Evolutionary conservation across 768 basidiomycete species (phyloP).

Genomic region (Suillus fuscotomentosus): DNA sequence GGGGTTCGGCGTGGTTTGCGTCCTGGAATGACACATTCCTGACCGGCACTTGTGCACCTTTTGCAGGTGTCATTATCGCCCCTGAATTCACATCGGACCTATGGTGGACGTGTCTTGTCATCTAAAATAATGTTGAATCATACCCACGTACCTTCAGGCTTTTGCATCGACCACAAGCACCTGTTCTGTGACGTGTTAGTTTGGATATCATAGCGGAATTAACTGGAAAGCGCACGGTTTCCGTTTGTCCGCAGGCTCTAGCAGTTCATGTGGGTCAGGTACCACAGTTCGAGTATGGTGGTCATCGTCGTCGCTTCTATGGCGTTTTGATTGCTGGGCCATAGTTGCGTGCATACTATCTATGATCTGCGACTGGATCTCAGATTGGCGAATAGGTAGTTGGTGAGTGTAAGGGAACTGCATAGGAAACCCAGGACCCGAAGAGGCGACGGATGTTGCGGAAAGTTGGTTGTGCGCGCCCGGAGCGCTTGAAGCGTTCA

Average conservation of each 20-base stretch:
- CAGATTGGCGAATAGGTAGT: slow-evolving; percentile 27
- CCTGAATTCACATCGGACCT: slow-evolving; percentile 78
- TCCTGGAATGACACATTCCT: slow-evolving; percentile 82
- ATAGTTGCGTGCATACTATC: slow-evolving; percentile 2
- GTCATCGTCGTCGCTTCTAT: slow-evolving; percentile 23
- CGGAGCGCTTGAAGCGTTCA: not conserved
- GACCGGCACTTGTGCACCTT: slow-evolving; percentile 66
- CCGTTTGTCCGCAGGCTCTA: slow-evolving; percentile 13
- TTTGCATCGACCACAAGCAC: slow-evolving; percentile 76
- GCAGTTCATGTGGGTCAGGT: slow-evolving; percentile 20
- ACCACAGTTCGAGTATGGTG: slow-evolving; percentile 11
- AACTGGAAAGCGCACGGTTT: slow-evolving; percentile 19
- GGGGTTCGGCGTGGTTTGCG: slow-evolving; percentile 77
- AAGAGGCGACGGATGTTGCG: not conserved
- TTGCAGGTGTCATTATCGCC: slow-evolving; percentile 73
- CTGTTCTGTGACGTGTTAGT: slow-evolving; percentile 32
- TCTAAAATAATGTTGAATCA: not conserved
- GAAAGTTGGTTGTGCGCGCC: not conserved
- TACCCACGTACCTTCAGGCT: slow-evolving; percentile 39
- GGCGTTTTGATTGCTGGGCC: slow-evolving; percentile 7
- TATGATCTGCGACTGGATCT: slow-evolving; percentile 27
- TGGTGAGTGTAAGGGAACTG: slow-evolving; percentile 29
- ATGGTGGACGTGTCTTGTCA: slow-evolving; percentile 13
- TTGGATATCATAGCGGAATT: not conserved
- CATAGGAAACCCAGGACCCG: slow-evolving; percentile 20